Evolutionary conservation across 1,139 yeast species (phyloP).

Genomic region (Magnusiomyces fungicola): DNA sequence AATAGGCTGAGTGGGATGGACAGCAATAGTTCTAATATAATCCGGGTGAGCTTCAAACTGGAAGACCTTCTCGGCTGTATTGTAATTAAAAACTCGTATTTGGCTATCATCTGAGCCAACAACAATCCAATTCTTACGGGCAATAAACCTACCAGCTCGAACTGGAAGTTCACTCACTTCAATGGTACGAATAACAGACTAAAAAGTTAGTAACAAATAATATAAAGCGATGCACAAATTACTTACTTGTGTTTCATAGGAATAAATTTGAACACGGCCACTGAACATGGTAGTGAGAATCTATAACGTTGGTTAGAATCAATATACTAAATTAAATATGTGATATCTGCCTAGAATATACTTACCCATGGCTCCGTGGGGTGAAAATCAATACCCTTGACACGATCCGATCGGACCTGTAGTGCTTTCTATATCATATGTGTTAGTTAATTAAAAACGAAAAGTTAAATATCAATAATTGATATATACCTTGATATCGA

Average conservation of each 20-base stretch:
- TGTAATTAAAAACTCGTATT: conserved; percentile 85
- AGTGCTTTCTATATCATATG: conserved; percentile 54
- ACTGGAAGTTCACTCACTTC: conserved; percentile 94
- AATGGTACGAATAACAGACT: conserved; percentile 54
- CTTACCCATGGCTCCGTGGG: conserved; percentile 91
- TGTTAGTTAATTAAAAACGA: conserved; percentile 8
- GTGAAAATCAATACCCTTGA: conserved; percentile 95
- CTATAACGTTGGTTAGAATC: conserved; percentile 13
- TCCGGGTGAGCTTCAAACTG: conserved; percentile 99
- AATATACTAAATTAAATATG: not conserved
- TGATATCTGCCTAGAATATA: not conserved
- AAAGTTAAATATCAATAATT: not conserved
- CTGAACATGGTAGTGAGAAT: conserved; percentile 74
- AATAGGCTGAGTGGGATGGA: conserved; percentile 89
- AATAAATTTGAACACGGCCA: conserved; percentile 82
- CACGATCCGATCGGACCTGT: conserved; percentile 87
- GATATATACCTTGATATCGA: conserved; percentile 23
- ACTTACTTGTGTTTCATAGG: conserved; percentile 63
- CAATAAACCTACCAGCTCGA: conserved; percentile 89
- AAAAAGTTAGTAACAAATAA: conserved; percentile 16
- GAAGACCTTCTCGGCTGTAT: conserved; percentile 74
- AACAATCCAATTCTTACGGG: conserved; percentile 95
- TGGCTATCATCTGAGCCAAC: conserved; percentile 96
- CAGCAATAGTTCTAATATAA: conserved; percentile 85
- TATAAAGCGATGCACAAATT: conserved; percentile 22